A percentile compares a stretch with the other conserved stretches of the same genome.
These are phyloP conservation scores for Gleditsia sinensis DNA, from an alignment of 306 rosid genomes.

Conservation along the genomic window DNA sequence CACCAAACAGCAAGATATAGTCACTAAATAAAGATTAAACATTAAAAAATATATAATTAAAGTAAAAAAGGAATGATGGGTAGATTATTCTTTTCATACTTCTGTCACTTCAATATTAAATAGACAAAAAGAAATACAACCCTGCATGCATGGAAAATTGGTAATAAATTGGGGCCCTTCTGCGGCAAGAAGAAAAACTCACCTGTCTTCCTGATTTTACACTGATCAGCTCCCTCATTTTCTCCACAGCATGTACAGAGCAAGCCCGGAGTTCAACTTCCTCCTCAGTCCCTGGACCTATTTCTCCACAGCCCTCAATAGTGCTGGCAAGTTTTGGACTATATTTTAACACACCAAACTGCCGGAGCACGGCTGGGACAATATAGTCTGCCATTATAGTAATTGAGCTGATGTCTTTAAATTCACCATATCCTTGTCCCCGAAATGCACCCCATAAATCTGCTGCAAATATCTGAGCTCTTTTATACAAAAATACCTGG, in stretches of 20 bases:
- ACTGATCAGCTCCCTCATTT: slow-evolving; percentile 84
- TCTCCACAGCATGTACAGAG: slow-evolving; percentile 88
- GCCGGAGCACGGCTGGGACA: slow-evolving; percentile 90
- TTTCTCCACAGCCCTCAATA: slow-evolving; percentile 72
- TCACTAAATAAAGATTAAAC: too few species aligned
- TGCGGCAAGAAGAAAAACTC: slow-evolving; percentile 19
- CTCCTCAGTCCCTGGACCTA: slow-evolving; percentile 91
- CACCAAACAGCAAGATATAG: too few species aligned
- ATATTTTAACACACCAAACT: slow-evolving; percentile 83
- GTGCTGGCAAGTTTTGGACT: slow-evolving; percentile 65
- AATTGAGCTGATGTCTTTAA: slow-evolving; percentile 71
- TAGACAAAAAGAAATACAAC: not conserved
- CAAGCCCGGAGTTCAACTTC: slow-evolving; percentile 98
- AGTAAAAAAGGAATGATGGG: not conserved
- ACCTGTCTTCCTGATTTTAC: slow-evolving; percentile 78
- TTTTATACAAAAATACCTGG: slow-evolving; percentile 87
- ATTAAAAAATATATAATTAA: not conserved
- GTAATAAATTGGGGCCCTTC: not conserved
- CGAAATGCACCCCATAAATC: slow-evolving; percentile 91
- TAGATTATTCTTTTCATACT: not conserved
- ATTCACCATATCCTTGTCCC: slow-evolving; percentile 84
- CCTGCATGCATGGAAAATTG: not conserved
- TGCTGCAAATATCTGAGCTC: slow-evolving; percentile 97
- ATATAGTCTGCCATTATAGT: slow-evolving; percentile 98
- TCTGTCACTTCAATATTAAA: not conserved